Conservation (phyloP, 83 land plant genomes). For the Isoetes engelmannii region DNA sequence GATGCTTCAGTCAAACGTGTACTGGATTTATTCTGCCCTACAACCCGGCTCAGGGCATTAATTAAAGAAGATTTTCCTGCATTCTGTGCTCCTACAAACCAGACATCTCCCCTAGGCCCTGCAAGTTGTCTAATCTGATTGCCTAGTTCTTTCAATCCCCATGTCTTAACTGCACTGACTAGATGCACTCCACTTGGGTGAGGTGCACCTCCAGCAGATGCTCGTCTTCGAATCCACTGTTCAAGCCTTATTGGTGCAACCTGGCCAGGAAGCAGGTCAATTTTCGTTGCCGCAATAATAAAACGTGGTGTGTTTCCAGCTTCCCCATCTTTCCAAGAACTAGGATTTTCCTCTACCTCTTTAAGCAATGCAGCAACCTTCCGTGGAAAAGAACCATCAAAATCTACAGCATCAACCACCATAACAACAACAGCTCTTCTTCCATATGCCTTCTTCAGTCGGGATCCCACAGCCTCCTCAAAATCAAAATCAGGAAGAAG, state of each 20-base stretch:
- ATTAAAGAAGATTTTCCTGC: conserved; percentile 90
- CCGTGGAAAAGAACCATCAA: conserved; percentile 80
- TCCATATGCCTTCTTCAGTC: conserved; percentile 41
- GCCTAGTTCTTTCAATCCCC: conserved; percentile 67
- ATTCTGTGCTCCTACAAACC: conserved; percentile 95
- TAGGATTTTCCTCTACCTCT: conserved; percentile 34
- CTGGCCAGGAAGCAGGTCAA: conserved; percentile 67
- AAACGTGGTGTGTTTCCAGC: conserved; percentile 75
- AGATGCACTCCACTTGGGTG: conserved; percentile 57
- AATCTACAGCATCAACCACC: conserved; percentile 77
- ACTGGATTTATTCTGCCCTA: conserved; percentile 21
- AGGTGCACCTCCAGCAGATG: conserved; percentile 54
- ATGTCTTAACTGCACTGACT: conserved; percentile 63
- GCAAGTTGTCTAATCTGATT: conserved; percentile 51
- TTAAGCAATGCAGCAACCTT: conserved; percentile 58
- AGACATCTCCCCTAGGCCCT: conserved; percentile 75
- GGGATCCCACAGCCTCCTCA: conserved; percentile 55
- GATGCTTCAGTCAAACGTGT: conserved; percentile 80
- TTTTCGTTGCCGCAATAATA: conserved; percentile 74
- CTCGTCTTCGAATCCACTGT: conserved; percentile 69
- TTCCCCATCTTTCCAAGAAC: conserved; percentile 58
- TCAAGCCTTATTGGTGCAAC: conserved; percentile 58
- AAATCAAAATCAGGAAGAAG: conserved; percentile 87
- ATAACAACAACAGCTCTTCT: conserved; percentile 55
- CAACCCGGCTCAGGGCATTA: conserved; percentile 65